phyloP scores from a whole-genome alignment of 139 green algal species.

The Chloropicon primus region DNA sequence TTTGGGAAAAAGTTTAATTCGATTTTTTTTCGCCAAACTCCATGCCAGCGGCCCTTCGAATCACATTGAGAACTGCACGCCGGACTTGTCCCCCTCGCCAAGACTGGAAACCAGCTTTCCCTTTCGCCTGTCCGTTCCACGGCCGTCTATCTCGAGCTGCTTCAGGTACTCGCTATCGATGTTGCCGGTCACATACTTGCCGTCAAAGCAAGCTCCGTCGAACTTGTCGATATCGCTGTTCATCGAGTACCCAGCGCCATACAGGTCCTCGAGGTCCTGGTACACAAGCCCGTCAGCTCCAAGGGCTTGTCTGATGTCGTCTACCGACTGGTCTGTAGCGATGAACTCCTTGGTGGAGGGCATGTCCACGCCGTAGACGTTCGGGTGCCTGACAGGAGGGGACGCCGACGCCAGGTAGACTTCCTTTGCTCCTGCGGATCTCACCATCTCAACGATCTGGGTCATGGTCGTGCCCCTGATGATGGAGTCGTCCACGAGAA shows the following conservation, averaged over 20 bases:
- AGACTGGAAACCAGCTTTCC: not conserved
- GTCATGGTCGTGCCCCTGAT: constrained; percentile 91
- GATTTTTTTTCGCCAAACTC: too few species aligned
- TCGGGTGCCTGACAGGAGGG: constrained; percentile 84
- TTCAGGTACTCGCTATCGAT: not conserved
- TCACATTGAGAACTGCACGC: not conserved
- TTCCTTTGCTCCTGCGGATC: constrained; percentile 71
- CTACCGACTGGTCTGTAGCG: constrained; percentile 58
- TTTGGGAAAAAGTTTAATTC: too few species aligned
- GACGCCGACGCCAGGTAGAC: constrained; percentile 91
- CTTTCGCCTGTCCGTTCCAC: not conserved
- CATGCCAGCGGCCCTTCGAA: too few species aligned
- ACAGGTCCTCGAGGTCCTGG: constrained; percentile 62
- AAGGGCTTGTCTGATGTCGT: constrained; percentile 56
- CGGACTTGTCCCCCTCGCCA: not conserved
- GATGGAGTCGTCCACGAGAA: constrained; percentile 98
- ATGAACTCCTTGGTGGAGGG: constrained; percentile 86
- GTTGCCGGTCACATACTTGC: constrained; percentile 58
- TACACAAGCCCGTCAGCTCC: constrained; percentile 66
- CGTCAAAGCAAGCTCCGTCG: constrained; percentile 86
- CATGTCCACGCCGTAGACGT: constrained; percentile 99
- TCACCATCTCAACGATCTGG: constrained; percentile 94
- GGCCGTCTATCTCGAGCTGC: not conserved
- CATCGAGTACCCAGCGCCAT: constrained; percentile 46
- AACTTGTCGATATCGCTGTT: constrained; percentile 76